Base-by-base conservation (phyloP, 202 grass and related monocot genomes). In the Bolboschoenoplectus hybrid region DNA sequence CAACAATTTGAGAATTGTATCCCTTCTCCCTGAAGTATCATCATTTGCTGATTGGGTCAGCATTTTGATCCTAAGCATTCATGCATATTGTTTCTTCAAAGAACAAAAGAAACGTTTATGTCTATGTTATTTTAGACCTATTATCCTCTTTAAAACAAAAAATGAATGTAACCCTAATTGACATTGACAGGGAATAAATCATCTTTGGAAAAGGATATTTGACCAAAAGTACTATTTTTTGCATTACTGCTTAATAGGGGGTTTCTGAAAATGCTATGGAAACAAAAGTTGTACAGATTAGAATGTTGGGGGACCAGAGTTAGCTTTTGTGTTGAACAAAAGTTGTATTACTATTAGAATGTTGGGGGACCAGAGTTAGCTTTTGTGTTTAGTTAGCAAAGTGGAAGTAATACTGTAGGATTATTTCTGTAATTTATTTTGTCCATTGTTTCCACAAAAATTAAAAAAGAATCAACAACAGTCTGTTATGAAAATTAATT, bases 301-400 rank as follows among this genome's bases (percentile, higher is more conserved):
- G 63, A 36, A 66, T 66, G 2, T 66, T 66, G 26, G 13, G 63
- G 11, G 40, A 73, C 44, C 17, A 47, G 69, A 9, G 46, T 12
- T 1, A 32, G 34, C 2, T 50, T 68, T 68, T 74, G 41, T 47
- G 45, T 74, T 32, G n/a, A n/a, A n/a, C n/a, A n/a, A n/a, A n/a
- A n/a, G n/a, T n/a, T n/a, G n/a, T n/a, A n/a, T n/a, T n/a, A n/a
- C n/a, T n/a, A 36, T 32, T 64, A 4, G 63, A 36, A 66, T 66
- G 2, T 66, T 66, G 26, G 13, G 63, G 11, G 40, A 73, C 44
- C 17, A 47, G 69, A 9, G 46, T 12, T 1, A 32, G 34, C 2
- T 50, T 68, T 68, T 74, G 41, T 47, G 45, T 74, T 32, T 74
- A 71, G 17, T 45, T 71, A 46, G 67, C 44, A 74, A 49, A 74